Evolutionary conservation across 1,139 yeast genomes (phyloP).

Genomic region (Geotrichum carabidarum): DNA sequence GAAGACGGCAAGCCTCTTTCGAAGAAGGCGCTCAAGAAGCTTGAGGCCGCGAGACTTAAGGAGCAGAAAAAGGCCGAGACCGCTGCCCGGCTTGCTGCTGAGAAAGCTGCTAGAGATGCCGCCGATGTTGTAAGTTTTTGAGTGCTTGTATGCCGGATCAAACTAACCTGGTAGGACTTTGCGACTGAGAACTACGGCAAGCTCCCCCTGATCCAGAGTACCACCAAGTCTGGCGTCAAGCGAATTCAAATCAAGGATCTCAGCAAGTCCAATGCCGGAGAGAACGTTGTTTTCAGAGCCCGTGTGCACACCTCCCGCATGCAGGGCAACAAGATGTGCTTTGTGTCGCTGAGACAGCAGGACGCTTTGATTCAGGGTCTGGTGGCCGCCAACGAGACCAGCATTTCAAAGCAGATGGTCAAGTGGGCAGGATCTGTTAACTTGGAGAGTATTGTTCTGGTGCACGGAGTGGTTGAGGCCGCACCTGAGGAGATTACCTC

Average conservation of each 20-base stretch:
- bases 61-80: conserved; percentile 89
- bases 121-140: conserved; percentile 47
- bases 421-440: conserved; percentile 88
- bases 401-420: conserved; percentile 89
- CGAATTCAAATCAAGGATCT: conserved; percentile 57
- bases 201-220: conserved; percentile 78
- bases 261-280: conserved; percentile 60
- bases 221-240: conserved; percentile 52
- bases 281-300: conserved; percentile 81
- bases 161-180: conserved; percentile 45
- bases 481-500: conserved; percentile 85
- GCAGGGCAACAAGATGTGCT: conserved; percentile 93
- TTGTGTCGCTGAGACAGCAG: conserved; percentile 89
- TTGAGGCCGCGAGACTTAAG: conserved; percentile 89
- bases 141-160: not conserved
- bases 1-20: conserved; percentile 90
- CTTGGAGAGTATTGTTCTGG: conserved; percentile 86
- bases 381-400: conserved; percentile 59
- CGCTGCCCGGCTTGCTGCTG: conserved; percentile 82
- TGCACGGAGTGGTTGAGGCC: conserved; percentile 76
- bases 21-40: conserved; percentile 89
- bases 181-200: conserved; percentile 88
- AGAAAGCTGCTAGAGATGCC: conserved; percentile 77
- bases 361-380: conserved; percentile 75
- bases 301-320: conserved; percentile 89